A percentile compares a stretch with the other conserved stretches of the same genome.
Conservation (phyloP, 2,329 filamentous ascomycete genomes). For the Trichoderma polysporum region DNA sequence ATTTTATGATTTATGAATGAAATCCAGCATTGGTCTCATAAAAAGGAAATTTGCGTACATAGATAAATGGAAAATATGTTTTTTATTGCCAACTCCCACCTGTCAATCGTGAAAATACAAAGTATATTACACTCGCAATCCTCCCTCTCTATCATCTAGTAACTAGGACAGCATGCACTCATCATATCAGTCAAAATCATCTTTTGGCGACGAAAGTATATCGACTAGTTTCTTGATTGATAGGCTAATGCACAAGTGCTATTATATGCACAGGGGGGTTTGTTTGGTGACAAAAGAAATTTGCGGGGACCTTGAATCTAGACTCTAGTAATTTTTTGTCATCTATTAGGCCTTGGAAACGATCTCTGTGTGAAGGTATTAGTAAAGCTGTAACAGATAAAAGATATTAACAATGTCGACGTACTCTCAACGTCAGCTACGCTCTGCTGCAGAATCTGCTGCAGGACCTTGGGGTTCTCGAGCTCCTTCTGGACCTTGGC, state of each 20-base stretch:
- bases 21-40: background rate
- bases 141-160: background rate
- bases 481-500: conserved; percentile 99
- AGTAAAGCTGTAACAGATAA: conserved; percentile 29
- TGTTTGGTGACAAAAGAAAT: conserved; percentile 51
- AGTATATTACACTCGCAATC: conserved; percentile 13
- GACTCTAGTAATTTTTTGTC: conserved; percentile 35
- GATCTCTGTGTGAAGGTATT: conserved; percentile 51
- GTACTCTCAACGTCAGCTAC: conserved; percentile 93
- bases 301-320: conserved; percentile 37
- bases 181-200: conserved; percentile 17
- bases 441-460: conserved; percentile 98
- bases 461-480: conserved; percentile 93
- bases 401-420: conserved; percentile 19
- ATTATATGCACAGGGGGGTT: conserved; percentile 54
- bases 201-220: conserved; percentile 7
- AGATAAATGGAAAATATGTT: background rate
- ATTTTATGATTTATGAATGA: background rate
- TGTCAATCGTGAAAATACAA: conserved; percentile 5
- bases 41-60: too few relatives aligned
- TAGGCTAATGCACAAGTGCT: conserved; percentile 62
- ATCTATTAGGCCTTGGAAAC: conserved; percentile 65
- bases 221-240: conserved; percentile 41
- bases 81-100: background rate
- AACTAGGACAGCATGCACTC: conserved; percentile 17